A percentile compares a stretch with the other conserved stretches of the same genome.
These are phyloP conservation scores for Barnettozyma botsteinii DNA, from an alignment of 805 yeast species.

Conservation along the genomic window DNA sequence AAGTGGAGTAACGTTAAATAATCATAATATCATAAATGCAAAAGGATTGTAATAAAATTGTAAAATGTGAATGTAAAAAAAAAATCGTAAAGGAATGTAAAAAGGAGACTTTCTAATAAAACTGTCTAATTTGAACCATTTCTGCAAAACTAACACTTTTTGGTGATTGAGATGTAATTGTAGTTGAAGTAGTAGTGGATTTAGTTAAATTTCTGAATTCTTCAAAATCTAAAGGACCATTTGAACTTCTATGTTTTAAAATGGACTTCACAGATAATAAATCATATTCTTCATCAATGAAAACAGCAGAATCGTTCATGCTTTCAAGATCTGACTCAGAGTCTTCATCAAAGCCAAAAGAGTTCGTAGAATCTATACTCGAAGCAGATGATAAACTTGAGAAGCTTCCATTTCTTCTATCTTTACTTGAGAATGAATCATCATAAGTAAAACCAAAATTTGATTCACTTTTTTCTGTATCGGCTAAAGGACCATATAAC, in stretches of 20 bases:
- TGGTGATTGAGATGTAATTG: not conserved
- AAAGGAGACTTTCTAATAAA: no score
- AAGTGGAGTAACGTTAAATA: no score
- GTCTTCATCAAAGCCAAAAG: not conserved
- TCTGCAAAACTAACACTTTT: conserved; percentile 1
- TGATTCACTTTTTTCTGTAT: conserved; percentile 6
- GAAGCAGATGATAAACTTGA: conserved; percentile 9
- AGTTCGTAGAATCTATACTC: not conserved
- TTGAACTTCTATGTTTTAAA: conserved; percentile 13
- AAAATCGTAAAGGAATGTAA: no score
- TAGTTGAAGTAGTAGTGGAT: no score
- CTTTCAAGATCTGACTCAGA: conserved; percentile 5
- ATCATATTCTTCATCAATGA: conserved; percentile 6
- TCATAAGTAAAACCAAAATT: conserved; percentile 11
- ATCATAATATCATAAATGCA: no score
- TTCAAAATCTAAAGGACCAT: conserved; percentile 11
- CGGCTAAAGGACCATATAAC: conserved; percentile 77
- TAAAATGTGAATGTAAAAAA: no score
- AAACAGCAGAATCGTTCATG: not conserved
- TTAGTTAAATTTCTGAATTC: not conserved
- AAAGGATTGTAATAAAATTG: no score
- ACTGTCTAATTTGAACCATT: conserved; percentile 1
- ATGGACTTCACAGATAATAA: conserved; percentile 17
- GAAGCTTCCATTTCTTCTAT: conserved; percentile 6
- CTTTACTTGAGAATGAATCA: not conserved